Percentiles rank a stretch among this genome's conserved stretches.
Conservation (phyloP, 2,329 filamentous ascomycete genomes). For the Colletotrichum nymphaeae region DNA sequence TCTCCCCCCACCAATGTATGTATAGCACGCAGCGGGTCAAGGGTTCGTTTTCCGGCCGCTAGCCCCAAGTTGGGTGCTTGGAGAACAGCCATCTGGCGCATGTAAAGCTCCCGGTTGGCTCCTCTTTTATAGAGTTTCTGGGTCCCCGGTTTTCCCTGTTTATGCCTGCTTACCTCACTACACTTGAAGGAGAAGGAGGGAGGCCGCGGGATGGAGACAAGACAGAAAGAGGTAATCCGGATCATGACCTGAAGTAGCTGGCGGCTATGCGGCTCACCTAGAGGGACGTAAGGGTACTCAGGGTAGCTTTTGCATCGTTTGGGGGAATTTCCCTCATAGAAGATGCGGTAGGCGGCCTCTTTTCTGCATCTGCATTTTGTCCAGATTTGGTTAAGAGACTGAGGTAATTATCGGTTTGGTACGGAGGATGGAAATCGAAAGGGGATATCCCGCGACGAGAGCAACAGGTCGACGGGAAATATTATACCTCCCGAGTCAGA, state of each 20-base stretch:
- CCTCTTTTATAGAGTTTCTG: constrained; percentile 3
- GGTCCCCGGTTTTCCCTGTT: neutral
- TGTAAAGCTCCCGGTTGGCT: neutral
- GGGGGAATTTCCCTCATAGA: neutral
- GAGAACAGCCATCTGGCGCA: too few species aligned
- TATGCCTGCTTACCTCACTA: neutral
- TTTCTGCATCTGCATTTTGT: neutral
- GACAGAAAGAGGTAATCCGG: constrained; percentile 17
- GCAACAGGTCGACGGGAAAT: too few species aligned
- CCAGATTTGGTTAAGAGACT: too few species aligned
- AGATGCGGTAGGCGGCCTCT: neutral
- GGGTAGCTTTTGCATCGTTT: neutral
- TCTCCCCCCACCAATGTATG: neutral
- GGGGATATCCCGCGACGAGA: neutral
- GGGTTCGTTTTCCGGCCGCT: neutral
- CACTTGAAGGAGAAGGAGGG: neutral
- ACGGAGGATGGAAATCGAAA: neutral
- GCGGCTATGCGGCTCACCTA: neutral
- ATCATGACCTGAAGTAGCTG: neutral
- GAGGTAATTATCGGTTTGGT: neutral
- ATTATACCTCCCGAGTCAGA: neutral
- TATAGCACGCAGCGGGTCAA: neutral
- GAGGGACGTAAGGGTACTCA: neutral
- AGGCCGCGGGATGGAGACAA: neutral
- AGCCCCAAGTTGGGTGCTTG: neutral